phyloP scores from a whole-genome alignment of 768 basidiomycete species.

The Leccinum aurantiacum region DNA sequence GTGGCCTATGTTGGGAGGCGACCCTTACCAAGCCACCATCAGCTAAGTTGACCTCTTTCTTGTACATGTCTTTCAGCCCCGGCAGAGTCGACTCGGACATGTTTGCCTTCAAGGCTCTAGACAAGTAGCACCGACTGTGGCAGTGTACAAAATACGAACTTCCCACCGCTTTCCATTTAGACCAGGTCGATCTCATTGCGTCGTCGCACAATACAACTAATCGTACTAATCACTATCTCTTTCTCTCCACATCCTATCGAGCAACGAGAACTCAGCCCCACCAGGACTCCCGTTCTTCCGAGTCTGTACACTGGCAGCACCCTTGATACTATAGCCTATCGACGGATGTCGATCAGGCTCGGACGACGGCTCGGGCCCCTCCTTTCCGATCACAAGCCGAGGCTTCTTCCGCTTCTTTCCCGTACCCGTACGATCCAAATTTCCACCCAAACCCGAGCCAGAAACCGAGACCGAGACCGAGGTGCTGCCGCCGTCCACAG shows the following conservation, averaged over 20 bases:
- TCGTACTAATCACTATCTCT: slow-evolving; percentile 28
- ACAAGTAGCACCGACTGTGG: slow-evolving; percentile 6
- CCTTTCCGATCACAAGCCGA: background rate
- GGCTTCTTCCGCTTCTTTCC: slow-evolving; percentile 22
- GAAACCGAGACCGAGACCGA: background rate
- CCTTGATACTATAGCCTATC: slow-evolving; percentile 54
- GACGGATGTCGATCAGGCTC: slow-evolving; percentile 36
- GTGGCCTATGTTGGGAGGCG: background rate
- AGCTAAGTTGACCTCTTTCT: slow-evolving; percentile 11
- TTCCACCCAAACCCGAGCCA: slow-evolving; percentile 10
- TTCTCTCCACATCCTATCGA: slow-evolving; percentile 37
- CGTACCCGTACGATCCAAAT: slow-evolving; percentile 16
- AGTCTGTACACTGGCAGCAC: slow-evolving; percentile 42
- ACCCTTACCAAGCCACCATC: slow-evolving; percentile 36
- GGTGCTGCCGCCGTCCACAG: slow-evolving; percentile 12
- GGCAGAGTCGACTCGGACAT: background rate
- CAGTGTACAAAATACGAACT: background rate
- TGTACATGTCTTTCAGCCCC: too few species aligned
- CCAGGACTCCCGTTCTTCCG: slow-evolving; percentile 16
- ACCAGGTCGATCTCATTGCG: slow-evolving; percentile 9
- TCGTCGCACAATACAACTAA: slow-evolving; percentile 18
- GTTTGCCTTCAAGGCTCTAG: background rate
- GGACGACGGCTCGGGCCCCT: slow-evolving; percentile 19
- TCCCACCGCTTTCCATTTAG: background rate
- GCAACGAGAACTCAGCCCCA: slow-evolving; percentile 27